Percentiles rank a stretch among this genome's conserved stretches.
These are phyloP conservation scores for Calonectria pauciramosa DNA, from an alignment of 2,329 filamentous ascomycete genomes.

Conservation along the genomic window DNA sequence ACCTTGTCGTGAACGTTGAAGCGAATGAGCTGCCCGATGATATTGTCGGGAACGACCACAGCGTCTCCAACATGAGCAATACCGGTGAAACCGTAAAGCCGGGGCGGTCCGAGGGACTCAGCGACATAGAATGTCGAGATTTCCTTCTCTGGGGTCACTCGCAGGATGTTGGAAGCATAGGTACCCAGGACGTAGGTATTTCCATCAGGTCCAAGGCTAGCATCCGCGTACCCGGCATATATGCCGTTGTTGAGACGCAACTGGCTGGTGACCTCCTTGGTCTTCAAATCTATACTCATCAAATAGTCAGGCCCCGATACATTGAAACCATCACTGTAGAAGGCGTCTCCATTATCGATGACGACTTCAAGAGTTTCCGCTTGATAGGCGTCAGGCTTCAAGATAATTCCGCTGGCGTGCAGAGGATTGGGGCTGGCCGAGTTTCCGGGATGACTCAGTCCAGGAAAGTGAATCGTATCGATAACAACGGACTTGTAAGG, in stretches of 20 bases:
- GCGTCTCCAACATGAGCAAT: slow-evolving; percentile 4
- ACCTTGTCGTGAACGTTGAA: background rate
- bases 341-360: background rate
- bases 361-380: background rate
- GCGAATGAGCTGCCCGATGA: slow-evolving; percentile 1
- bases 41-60: background rate
- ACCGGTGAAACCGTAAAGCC: background rate
- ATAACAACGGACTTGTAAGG: slow-evolving; percentile 1
- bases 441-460: background rate
- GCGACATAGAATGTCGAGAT: background rate
- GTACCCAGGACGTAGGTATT: slow-evolving; percentile 2
- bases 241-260: background rate
- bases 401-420: slow-evolving; percentile 1
- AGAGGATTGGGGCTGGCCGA: background rate
- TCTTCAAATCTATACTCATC: background rate
- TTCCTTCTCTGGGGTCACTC: slow-evolving; percentile 3
- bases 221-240: background rate
- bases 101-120: background rate
- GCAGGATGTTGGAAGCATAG: background rate
- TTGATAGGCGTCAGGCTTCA: slow-evolving; percentile 1
- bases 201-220: slow-evolving; percentile 2
- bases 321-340: background rate
- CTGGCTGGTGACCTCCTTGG: background rate
- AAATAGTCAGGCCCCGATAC: slow-evolving; percentile 1
- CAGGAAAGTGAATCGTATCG: background rate